Percentiles rank a stretch among this genome's conserved stretches.
Conservation (phyloP, 2,329 filamentous ascomycete species). For the Aspergillus piperis region DNA sequence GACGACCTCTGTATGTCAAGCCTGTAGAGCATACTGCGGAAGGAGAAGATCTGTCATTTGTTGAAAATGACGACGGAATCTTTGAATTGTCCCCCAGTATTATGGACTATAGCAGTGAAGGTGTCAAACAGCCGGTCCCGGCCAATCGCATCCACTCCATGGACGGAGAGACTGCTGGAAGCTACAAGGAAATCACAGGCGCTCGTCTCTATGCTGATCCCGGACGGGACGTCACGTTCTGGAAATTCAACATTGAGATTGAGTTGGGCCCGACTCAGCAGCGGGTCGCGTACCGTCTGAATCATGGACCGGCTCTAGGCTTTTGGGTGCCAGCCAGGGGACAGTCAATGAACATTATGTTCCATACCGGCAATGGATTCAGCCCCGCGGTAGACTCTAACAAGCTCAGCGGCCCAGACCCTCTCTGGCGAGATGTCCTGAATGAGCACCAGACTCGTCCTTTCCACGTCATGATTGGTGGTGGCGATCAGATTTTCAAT, state of each 20-base stretch:
- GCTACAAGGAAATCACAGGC: slow-evolving; percentile 80
- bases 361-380: slow-evolving; percentile 97
- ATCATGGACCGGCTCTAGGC: slow-evolving; percentile 79
- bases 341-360: slow-evolving; percentile 97
- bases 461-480: slow-evolving; percentile 98
- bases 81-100: slow-evolving; percentile 67
- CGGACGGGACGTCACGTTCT: slow-evolving; percentile 89
- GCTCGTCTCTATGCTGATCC: slow-evolving; percentile 79
- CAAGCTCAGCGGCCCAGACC: slow-evolving; percentile 86
- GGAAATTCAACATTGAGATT: slow-evolving; percentile 93
- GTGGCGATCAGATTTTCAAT: slow-evolving; percentile 96
- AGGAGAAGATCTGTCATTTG: slow-evolving; percentile 71
- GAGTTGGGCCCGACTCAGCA: slow-evolving; percentile 77
- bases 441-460: slow-evolving; percentile 88
- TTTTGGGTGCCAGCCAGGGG: slow-evolving; percentile 91
- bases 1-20: slow-evolving; percentile 82
- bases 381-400: slow-evolving; percentile 75
- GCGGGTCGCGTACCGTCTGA: slow-evolving; percentile 93
- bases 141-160: slow-evolving; percentile 47
- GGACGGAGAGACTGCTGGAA: slow-evolving; percentile 79
- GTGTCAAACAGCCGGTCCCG: slow-evolving; percentile 45
- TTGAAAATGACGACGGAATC: slow-evolving; percentile 79
- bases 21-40: slow-evolving; percentile 85
- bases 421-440: slow-evolving; percentile 93
- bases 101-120: slow-evolving; percentile 43